Evolutionary conservation across 352 stramenopile species (phyloP), one percentile per base, ranked within the genome.

Genomic region (Hyaloperonospora arabidopsidis): DNA sequence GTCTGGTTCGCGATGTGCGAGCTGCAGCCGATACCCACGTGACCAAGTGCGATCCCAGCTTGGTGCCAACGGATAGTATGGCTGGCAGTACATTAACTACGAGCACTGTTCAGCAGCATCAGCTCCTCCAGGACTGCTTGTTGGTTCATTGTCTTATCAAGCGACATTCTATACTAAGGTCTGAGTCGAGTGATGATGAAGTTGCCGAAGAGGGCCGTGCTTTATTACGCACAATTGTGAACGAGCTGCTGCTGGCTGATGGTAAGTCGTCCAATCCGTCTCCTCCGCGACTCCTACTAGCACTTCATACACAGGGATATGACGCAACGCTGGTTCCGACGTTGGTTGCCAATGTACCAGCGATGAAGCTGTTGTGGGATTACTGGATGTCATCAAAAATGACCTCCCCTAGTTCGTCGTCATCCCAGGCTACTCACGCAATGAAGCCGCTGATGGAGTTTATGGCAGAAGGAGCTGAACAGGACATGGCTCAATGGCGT

Each of bases 401-500:
- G n/a, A 59, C 59, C 0, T 56, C 59, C 14, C 50, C 63, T 10
- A 19, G 39, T 21, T 64, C 66, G 17, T 57, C 63, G 2, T 65
- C 61, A 46, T 61, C 55, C 29, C 57, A 57, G 21, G 28, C 8
- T 41, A 58, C 44, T 5, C 41, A 50, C 12, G 49, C 45, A 0
- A 61, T 55, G 8, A 87, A 84, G 34, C 59, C 67, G n/a, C 44
- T 87, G 14, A 70, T 74, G 40, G 74, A 85, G n/a, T 87, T 80
- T 36, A 52, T 72, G 18, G 68, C 41, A 2, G 70, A 66, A 44
- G 63, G 60, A 34, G 59, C 62, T 21, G 76, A 84, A 18, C 84
- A 80, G 36, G 65, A 85, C 44, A 25, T 77, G 28, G 28, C 53
- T 7, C 76, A 81, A 57, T 81, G 65, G 61, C 63, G 61, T 17